These are phyloP conservation scores for Erythrophleum fordii DNA, from an alignment of 306 rosid genomes.

Conservation along the genomic window DNA sequence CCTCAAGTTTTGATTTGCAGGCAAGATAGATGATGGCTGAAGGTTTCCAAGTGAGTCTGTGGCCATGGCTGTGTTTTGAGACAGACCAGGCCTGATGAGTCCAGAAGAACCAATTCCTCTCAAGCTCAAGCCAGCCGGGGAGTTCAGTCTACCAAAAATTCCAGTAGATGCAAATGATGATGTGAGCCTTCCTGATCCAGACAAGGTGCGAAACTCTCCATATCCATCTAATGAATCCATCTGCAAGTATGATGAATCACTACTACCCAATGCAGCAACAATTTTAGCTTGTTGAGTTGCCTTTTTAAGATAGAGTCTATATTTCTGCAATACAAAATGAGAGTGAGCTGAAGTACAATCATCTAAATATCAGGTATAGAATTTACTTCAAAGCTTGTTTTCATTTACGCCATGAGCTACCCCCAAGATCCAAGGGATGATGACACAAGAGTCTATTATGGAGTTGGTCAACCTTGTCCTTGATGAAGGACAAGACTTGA, in stretches of 20 bases:
- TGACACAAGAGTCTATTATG: neutral
- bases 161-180: conserved; percentile 62
- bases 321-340: conserved; percentile 63
- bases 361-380: neutral
- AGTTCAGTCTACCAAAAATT: conserved; percentile 53
- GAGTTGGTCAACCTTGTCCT: too few species aligned
- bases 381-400: neutral
- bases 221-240: conserved; percentile 54
- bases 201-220: conserved; percentile 50
- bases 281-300: conserved; percentile 52
- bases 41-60: conserved; percentile 54
- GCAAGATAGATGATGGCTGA: conserved; percentile 42
- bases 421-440: neutral
- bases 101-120: conserved; percentile 61
- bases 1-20: conserved; percentile 55
- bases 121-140: conserved; percentile 52
- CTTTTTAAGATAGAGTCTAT: conserved; percentile 60
- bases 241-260: conserved; percentile 54
- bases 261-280: conserved; percentile 49
- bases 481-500: neutral
- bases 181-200: conserved; percentile 54
- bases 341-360: conserved; percentile 6
- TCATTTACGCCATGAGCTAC: neutral
- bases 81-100: conserved; percentile 41
- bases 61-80: conserved; percentile 49